Evolutionary conservation across 2,329 filamentous ascomycete genomes (phyloP).

Genomic region (Calycina herbarum): DNA sequence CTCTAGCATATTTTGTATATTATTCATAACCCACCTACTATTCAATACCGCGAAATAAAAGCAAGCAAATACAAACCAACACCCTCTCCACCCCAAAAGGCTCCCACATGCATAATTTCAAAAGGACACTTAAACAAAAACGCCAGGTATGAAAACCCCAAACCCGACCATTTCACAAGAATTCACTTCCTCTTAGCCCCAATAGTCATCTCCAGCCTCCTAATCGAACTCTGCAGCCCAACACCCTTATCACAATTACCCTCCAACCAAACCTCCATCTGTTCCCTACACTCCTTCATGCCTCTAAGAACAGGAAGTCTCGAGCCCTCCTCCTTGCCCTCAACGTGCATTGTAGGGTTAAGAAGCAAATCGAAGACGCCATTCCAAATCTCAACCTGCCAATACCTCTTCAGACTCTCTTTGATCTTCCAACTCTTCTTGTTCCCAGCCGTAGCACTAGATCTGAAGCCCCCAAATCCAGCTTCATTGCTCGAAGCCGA

Average conservation of each 20-base stretch:
- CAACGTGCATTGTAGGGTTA: conserved; percentile 72
- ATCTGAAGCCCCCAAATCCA: not conserved
- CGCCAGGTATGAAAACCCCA: not conserved
- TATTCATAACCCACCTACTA: not conserved
- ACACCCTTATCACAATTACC: conserved; percentile 79
- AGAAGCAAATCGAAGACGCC: conserved; percentile 82
- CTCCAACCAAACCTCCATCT: conserved; percentile 84
- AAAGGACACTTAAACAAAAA: not conserved
- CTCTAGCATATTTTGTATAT: not conserved
- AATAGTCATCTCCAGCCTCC: conserved; percentile 53
- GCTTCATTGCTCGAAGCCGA: not conserved
- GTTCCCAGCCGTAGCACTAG: conserved; percentile 46
- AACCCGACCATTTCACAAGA: not conserved
- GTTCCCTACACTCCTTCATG: conserved; percentile 67
- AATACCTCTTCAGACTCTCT: conserved; percentile 88
- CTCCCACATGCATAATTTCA: not conserved
- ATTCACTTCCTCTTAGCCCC: conserved; percentile 26
- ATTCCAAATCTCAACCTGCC: conserved; percentile 90
- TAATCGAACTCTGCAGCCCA: conserved; percentile 68
- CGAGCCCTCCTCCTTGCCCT: conserved; percentile 58
- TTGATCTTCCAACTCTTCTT: conserved; percentile 73
- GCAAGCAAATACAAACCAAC: not conserved
- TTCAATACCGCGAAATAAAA: not conserved
- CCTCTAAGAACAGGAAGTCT: conserved; percentile 72
- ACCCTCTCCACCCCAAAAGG: not conserved